Base-by-base conservation (phyloP, 768 basidiomycete genomes). In the Tephrocybe sp. region DNA sequence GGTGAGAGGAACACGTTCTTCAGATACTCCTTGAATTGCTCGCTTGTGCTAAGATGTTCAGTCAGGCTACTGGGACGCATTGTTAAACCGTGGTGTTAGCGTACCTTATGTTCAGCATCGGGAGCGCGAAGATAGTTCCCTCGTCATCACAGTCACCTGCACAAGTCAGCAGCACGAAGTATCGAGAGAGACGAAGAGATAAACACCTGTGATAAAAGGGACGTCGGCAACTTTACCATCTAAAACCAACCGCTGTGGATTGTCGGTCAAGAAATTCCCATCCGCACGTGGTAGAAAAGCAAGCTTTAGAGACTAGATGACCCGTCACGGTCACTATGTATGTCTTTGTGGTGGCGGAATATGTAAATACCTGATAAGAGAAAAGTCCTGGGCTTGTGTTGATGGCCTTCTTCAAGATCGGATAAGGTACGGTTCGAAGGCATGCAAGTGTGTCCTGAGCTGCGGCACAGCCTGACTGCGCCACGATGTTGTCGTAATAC, bases 101-200 rank as follows among this genome's bases (percentile, higher is more conserved):
- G 45, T 59, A 77, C 77, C 76, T 80, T 48, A 79, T 54, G 46
- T 82, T 80, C 39, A 75, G 52, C 0, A 69, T 75, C 1, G 77
- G 65, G 19, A 76, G 53, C 2, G 77, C 68, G 53, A 80, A 80
- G 0, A 73, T 14, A 0, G 82, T 80, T 0, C 82, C 83, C 60
- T 85, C 84, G 47, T 84, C 84, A 46, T 84, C 78, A 55, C 71
- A 72, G 51, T 77, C 71, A 6, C 78, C 78, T 73, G 44, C 31
- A 31, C 11, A 31, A 31, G 36, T 32, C 53, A 19, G 12, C 45
- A 55, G 16, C n/a, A n/a, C 7, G 45, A 32, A 31, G 32, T 0
- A 4, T 23, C n/a, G 4, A 5, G n/a, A 64, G 20, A 45, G 64
- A n/a, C 9, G 5, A 9, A 7, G 33, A 11, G 16, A 12, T 41